Conservation (phyloP, 2,329 filamentous ascomycete species). For the Fusarium odoratissimum region DNA sequence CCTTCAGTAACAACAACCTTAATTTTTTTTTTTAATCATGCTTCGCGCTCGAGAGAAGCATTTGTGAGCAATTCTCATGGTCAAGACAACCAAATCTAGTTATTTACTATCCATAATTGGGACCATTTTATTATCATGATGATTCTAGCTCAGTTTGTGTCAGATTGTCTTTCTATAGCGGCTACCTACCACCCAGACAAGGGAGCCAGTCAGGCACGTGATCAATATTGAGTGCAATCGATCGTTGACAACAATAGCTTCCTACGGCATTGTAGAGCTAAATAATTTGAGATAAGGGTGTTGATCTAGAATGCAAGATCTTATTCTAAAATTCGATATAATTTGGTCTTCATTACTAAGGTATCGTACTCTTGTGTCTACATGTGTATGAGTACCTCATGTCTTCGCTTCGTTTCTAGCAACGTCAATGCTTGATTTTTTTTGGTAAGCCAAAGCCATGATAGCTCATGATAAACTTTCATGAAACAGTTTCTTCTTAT, state of each 20-base stretch:
- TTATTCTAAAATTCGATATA: not conserved
- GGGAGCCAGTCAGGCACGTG: constrained; percentile 3
- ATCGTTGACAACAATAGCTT: not conserved
- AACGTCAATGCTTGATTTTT: not conserved
- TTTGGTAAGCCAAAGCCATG: not conserved
- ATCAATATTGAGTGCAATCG: not conserved
- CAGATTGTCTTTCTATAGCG: constrained; percentile 46
- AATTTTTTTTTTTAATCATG: constrained; percentile 28
- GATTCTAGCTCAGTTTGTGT: constrained; percentile 28
- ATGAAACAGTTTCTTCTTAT: not conserved
- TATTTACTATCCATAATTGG: constrained; percentile 9
- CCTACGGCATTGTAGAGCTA: not conserved
- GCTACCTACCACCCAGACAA: constrained; percentile 21
- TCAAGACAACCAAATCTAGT: not conserved
- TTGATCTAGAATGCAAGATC: not conserved
- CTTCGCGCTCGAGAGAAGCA: constrained; percentile 29
- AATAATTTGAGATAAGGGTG: not conserved
- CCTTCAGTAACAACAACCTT: constrained; percentile 12
- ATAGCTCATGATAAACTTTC: not conserved
- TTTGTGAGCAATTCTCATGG: constrained; percentile 1
- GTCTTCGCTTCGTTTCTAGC: not conserved
- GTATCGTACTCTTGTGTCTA: not conserved
- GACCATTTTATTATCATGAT: constrained; percentile 12
- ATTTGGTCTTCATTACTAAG: not conserved
- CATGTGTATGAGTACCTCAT: not conserved